Evolutionary conservation across 805 yeast species (phyloP), one percentile per base, ranked within the genome.

Genomic region (Lipomyces lipofer): DNA sequence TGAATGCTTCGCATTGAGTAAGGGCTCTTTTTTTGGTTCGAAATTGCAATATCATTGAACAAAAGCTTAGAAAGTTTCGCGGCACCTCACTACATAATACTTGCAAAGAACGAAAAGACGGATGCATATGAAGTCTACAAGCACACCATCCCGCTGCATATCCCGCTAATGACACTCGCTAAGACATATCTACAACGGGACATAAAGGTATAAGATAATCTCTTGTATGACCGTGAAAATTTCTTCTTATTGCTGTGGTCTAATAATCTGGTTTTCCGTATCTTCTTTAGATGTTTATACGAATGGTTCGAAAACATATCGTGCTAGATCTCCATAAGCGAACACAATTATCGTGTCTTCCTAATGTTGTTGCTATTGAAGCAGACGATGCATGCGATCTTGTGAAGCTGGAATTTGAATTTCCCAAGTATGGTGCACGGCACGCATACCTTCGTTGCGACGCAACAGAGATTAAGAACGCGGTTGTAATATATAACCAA

Each of bases 371-470:
- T n/a, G 50, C 27, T 10, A 55, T 58, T 13, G 62, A 58, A 43
- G 50, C 62, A 12, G 62, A 58, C 47, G 56, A 49, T n/a, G 52
- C 54, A 2, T 55, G 55, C 25, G 54, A 51, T n/a, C 54, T 58
- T 7, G 42, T 58, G 3, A 51, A 51, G 40, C 49, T 58, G 9
- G 47, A 51, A 22, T 33, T 58, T 12, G 45, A 27, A 2, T 15
- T 52, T 15, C 28, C 52, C 4, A n/a, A 46, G 13, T 17, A 25
- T 15, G 36, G 55, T 10, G 39, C 25, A 22, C 21, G 38, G 24
- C 24, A 19, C 12, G 58, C 52, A 19, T 49, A 53, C 30, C 29
- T 56, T 22, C 47, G 49, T 2, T 56, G 58, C 35, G 58, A 56
- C 43, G 51, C 28, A 12, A 36, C 40, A 1, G 19, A 25, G 4